phyloP scores from a whole-genome alignment of 345 rosid species.

The Excoecaria agallocha region DNA sequence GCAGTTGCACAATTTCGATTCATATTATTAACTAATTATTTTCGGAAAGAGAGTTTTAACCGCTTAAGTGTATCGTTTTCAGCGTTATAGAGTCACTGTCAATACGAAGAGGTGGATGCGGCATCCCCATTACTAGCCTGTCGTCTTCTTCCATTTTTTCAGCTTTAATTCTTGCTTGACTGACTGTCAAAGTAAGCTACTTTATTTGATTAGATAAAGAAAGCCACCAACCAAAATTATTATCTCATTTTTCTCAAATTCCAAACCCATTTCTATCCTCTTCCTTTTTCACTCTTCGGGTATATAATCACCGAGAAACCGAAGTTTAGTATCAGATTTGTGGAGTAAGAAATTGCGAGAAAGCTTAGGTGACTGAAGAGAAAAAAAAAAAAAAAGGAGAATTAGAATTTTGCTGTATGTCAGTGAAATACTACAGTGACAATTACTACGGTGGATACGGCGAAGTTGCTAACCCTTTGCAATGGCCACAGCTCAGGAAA shows the following conservation, averaged over 20 bases:
- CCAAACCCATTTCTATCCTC: background rate
- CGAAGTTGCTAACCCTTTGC: constrained; percentile 33
- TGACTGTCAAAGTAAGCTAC: too few species aligned
- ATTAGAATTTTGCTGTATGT: constrained; percentile 25
- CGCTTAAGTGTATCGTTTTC: too few species aligned
- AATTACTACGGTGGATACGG: constrained; percentile 27
- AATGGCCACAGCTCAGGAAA: constrained; percentile 44
- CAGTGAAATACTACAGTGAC: constrained; percentile 32
- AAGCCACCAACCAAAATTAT: background rate
- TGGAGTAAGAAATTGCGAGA: background rate
- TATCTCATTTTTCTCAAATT: background rate
- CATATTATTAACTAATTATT: too few species aligned
- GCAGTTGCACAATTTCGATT: too few species aligned
- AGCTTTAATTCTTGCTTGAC: background rate
- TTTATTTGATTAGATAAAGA: background rate
- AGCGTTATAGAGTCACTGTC: too few species aligned
- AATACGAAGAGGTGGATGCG: too few species aligned
- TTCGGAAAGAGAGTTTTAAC: too few species aligned
- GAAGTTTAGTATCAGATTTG: background rate
- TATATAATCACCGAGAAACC: background rate
- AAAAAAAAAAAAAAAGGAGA: background rate
- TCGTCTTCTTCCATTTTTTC: background rate
- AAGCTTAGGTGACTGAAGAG: background rate
- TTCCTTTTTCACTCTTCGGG: background rate
- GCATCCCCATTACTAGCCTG: background rate